Evolutionary conservation across 257 asterid species (phyloP), one percentile per base, ranked within the genome.

Genomic region (Agastache rugosa): DNA sequence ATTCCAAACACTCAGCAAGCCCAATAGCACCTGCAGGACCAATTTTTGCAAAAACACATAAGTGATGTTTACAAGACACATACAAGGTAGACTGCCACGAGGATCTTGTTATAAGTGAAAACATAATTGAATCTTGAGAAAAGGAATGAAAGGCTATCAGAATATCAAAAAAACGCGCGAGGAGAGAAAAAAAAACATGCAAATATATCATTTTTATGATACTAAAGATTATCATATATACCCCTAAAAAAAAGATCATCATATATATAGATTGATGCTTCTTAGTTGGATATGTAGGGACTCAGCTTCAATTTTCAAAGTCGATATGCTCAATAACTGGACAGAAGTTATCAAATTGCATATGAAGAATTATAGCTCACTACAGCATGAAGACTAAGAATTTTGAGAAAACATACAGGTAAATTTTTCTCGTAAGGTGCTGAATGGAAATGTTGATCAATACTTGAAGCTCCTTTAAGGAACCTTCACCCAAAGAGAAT

Each of bases 1-100:
- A 81, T 95, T 95, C 99, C 97, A 95, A 54, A 95, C 90, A 73
- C 99, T 95, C 85, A 92, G 82, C 85, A 95, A 86, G 76, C 99
- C 99, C 77, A 95, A 59, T 47, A 95, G 87, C 73, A 95, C 98
- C 98, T 92, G 90, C 27, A 86, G 62, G 59, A 79, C 73, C 31
- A 10, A 41, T 67, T 78, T 75, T 63, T 62, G 73, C 42, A 66
- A 64, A 37, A 75, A 27, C n/a, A 56, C 58, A 41, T 56, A 14
- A 56, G 71, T 63, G 27, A 71, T 51, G 54, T 50, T 69, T 74
- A 56, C 34, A 70, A 67, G 54, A 67, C 59, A 70, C 29, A 31
- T 55, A 10, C 53, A 48, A 56, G 63, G 29, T 41, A 50, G 51
- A 72, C 42, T 8, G 29, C 35, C 17, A 67, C 39, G 65, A 47